A percentile compares a stretch with the other conserved stretches of the same genome.
phyloP scores from a whole-genome alignment of 2,329 filamentous ascomycete species.

The Aureobasidium sp. region DNA sequence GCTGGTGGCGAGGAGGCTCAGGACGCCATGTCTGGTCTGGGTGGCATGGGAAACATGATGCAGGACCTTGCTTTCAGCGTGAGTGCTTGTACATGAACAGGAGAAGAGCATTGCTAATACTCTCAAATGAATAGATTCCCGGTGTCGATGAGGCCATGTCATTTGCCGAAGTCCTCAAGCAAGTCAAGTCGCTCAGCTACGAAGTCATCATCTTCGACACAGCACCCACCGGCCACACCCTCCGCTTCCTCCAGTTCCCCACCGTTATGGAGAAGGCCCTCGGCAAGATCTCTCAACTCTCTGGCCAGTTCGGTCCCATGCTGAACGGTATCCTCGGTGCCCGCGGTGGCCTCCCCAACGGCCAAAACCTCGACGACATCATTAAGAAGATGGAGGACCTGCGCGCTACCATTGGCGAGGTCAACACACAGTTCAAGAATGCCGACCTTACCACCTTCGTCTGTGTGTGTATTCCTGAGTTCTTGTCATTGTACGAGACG shows the following conservation, averaged over 20 bases:
- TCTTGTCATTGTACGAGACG: slow-evolving; percentile 93
- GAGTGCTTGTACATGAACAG: slow-evolving; percentile 27
- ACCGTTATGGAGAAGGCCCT: slow-evolving; percentile 97
- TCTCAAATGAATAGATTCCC: slow-evolving; percentile 61
- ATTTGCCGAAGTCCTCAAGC: slow-evolving; percentile 97
- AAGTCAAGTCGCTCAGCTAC: slow-evolving; percentile 98
- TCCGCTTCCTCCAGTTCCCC: slow-evolving; percentile 97
- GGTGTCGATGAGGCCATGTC: slow-evolving; percentile 99
- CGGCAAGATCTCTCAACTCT: slow-evolving; percentile 93
- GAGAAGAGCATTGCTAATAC: neutral
- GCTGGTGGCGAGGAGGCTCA: slow-evolving; percentile 65
- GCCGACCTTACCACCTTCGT: slow-evolving; percentile 93
- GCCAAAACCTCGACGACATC: slow-evolving; percentile 87
- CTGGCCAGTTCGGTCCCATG: slow-evolving; percentile 89
- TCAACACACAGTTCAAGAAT: slow-evolving; percentile 98
- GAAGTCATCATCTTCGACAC: slow-evolving; percentile 99
- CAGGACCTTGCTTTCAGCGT: slow-evolving; percentile 96
- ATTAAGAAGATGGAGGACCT: slow-evolving; percentile 91
- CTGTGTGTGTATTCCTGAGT: slow-evolving; percentile 97
- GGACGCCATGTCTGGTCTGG: slow-evolving; percentile 62
- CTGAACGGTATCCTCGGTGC: slow-evolving; percentile 86
- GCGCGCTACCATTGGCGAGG: slow-evolving; percentile 86
- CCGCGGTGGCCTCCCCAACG: slow-evolving; percentile 71
- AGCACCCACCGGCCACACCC: slow-evolving; percentile 92
- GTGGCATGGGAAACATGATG: slow-evolving; percentile 88